Evolutionary conservation across 768 basidiomycete species (phyloP).

Genomic region (Amylocystis lapponica): DNA sequence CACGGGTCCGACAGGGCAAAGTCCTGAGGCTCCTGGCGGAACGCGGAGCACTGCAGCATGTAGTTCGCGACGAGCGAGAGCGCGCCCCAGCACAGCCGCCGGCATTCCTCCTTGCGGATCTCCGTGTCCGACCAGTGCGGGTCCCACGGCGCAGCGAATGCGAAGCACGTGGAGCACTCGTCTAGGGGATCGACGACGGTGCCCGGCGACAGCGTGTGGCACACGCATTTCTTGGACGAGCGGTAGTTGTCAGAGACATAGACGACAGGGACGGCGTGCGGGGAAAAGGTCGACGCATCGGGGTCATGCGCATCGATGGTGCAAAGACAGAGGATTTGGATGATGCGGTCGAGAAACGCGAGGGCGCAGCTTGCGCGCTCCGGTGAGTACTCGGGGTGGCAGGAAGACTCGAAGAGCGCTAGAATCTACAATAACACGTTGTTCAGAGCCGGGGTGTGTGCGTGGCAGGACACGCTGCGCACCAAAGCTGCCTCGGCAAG

Average conservation of each 20-base stretch:
- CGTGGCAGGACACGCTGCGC: constrained; percentile 15
- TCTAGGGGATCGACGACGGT: constrained; percentile 31
- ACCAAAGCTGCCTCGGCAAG: constrained; percentile 74
- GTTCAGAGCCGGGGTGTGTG: neutral
- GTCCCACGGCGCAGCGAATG: constrained; percentile 58
- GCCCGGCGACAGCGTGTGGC: constrained; percentile 29
- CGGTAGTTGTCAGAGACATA: constrained; percentile 13
- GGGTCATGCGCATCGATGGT: constrained; percentile 52
- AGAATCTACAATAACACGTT: constrained; percentile 46
- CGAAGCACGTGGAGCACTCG: constrained; percentile 37
- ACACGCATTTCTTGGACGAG: constrained; percentile 37
- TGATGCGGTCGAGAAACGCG: constrained; percentile 56
- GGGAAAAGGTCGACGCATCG: constrained; percentile 10
- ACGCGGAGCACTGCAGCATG: constrained; percentile 62
- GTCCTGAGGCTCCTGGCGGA: constrained; percentile 49
- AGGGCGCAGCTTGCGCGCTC: constrained; percentile 50
- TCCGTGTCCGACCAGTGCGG: constrained; percentile 48
- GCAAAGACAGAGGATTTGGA: constrained; percentile 50
- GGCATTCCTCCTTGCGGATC: constrained; percentile 60
- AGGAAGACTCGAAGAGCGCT: constrained; percentile 71
- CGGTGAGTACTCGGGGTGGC: constrained; percentile 59
- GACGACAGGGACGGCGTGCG: constrained; percentile 15
- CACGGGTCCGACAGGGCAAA: constrained; percentile 59
- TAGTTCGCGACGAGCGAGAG: constrained; percentile 64
- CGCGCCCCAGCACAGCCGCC: constrained; percentile 74